These are phyloP conservation scores for Effrenium voratum DNA, from an alignment of 73 alveolate species.

Conservation along the genomic window DNA sequence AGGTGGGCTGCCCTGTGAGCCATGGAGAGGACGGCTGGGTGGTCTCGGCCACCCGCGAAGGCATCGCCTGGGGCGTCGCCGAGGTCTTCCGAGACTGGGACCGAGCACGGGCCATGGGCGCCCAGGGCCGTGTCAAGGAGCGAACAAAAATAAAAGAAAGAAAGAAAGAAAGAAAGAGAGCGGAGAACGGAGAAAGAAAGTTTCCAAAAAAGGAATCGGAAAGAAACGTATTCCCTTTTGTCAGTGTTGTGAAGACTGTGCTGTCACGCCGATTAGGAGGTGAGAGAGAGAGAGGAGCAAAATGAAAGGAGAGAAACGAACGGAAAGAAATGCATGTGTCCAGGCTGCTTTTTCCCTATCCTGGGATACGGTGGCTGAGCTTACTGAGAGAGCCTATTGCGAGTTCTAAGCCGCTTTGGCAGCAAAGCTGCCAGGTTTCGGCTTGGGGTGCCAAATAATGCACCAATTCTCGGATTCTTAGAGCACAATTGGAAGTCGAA, in stretches of 20 bases:
- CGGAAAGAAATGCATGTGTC: background rate
- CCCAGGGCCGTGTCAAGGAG: conserved; percentile 62
- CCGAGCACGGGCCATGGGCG: conserved; percentile 62
- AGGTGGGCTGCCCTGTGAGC: conserved; percentile 51
- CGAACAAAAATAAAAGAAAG: too few species aligned
- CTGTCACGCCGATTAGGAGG: too few species aligned
- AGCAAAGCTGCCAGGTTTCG: background rate
- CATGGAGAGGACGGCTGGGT: conserved; percentile 72
- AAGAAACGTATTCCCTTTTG: too few species aligned
- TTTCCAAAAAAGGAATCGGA: too few species aligned
- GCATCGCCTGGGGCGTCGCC: conserved; percentile 74
- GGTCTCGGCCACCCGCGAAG: conserved; percentile 50
- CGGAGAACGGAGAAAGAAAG: too few species aligned
- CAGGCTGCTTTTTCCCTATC: conserved; percentile 82
- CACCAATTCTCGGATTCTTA: too few species aligned
- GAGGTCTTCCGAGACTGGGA: conserved; percentile 64
- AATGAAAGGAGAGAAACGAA: too few species aligned
- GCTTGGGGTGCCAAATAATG: too few species aligned
- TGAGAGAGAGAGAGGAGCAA: too few species aligned
- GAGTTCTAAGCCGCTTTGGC: background rate
- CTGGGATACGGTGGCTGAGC: conserved; percentile 59
- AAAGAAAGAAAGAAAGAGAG: too few species aligned
- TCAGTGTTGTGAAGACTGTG: too few species aligned
- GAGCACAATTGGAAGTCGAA: too few species aligned
- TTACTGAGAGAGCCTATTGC: conserved; percentile 50